Conservation (phyloP, 768 basidiomycete species). For the Goffeauzyma gilvescens region DNA sequence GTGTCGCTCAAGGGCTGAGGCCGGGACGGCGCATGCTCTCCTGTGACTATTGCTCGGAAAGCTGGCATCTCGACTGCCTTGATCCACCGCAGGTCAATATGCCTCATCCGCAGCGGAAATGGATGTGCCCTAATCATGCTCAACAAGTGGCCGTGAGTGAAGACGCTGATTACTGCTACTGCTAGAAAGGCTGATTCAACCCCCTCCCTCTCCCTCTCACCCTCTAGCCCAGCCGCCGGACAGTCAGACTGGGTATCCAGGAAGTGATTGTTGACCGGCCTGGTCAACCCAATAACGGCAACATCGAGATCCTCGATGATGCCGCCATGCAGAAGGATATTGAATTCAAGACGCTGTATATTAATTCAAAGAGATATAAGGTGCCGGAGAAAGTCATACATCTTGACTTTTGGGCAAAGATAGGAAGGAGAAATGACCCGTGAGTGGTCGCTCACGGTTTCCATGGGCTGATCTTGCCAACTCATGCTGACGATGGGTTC, state of each 20-base stretch:
- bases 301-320: conserved; percentile 64
- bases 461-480: not conserved
- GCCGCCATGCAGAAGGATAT: conserved; percentile 18
- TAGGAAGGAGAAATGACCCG: conserved; percentile 10
- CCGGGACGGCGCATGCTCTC: conserved; percentile 47
- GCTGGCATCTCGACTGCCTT: conserved; percentile 94
- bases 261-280: conserved; percentile 59
- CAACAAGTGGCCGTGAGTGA: conserved; percentile 58
- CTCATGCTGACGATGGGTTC: not conserved
- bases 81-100: conserved; percentile 71
- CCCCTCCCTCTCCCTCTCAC: not conserved
- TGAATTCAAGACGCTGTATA: conserved; percentile 25
- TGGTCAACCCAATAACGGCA: conserved; percentile 69
- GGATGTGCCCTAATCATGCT: conserved; percentile 99
- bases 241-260: conserved; percentile 48
- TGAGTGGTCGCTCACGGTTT: not conserved
- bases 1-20: conserved; percentile 22
- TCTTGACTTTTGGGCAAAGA: conserved; percentile 85
- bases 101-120: conserved; percentile 74
- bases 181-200: no score
- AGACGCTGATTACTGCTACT: no score
- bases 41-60: conserved; percentile 82
- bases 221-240: conserved; percentile 35
- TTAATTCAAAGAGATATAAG: conserved; percentile 59
- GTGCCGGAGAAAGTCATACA: conserved; percentile 80